Evolutionary conservation across 129 eudicot species (phyloP), one percentile per base, ranked within the genome.

Genomic region (Helianthus tuberosus): DNA sequence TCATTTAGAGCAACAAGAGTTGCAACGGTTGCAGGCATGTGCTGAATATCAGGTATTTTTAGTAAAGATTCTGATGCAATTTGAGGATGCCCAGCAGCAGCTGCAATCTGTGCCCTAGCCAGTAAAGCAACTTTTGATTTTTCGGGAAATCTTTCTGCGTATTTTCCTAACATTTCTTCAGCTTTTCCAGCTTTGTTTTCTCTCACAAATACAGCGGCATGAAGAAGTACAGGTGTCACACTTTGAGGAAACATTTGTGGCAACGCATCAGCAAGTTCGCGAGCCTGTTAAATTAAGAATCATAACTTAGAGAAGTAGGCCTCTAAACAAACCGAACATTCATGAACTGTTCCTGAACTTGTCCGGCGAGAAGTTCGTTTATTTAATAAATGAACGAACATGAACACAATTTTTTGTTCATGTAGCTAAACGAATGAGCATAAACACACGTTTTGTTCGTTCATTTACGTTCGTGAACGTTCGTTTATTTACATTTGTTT

Each of bases 11-110:
- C 77, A 17, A 93, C 93, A 16, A 90, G 68, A 78, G 96, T 93
- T 53, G 98, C 97, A 62, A 90, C 91, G n/a, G 98, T 88, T 43
- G 94, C 97, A 5, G 98, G 98, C 93, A 79, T 88, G 86, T 93
- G 93, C 60, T 90, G 98, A 65, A 93, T 93, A 73, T 93, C 97
- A 6, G 89, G 81, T 39, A 93, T 85, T 64, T 86, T 90, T 44
- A 73, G 57, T 44, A 93, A 76, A 62, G 98, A 93, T 23, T 85
- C 89, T 3, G 95, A 89, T 64, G 98, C 96, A 66, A 93, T 74
- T 80, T 88, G 97, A 51, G 85, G 87, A 59, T 93, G 98, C 73
- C 96, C 96, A 8, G 93, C 92, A 75, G 91, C 78, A 7, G 98
- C 98, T 50, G 98, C 96, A 55, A 93, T 80, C 68, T 93, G 98